These are phyloP conservation scores for Agaricus blazei DNA, from an alignment of 768 basidiomycete genomes.

Conservation along the genomic window DNA sequence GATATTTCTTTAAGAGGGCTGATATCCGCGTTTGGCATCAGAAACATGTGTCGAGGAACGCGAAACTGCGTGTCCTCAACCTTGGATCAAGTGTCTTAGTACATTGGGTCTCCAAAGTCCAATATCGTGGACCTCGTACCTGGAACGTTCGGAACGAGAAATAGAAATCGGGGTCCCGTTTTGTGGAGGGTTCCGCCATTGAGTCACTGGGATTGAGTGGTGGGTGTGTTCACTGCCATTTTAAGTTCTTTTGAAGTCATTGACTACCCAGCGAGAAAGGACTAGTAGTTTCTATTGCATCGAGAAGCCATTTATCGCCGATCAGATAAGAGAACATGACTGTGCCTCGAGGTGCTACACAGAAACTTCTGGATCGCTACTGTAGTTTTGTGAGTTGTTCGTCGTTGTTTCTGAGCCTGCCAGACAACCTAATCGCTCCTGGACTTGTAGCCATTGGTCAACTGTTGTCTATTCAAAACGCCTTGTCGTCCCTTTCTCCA, in stretches of 20 bases:
- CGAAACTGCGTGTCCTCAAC: slow-evolving; percentile 7
- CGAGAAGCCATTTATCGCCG: neutral
- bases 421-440: too few species aligned
- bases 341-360: slow-evolving; percentile 2
- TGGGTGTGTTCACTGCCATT: too few species aligned
- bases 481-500: too few species aligned
- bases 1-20: neutral
- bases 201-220: neutral
- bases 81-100: neutral
- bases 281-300: neutral
- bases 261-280: neutral
- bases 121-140: neutral
- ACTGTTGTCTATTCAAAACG: too few species aligned
- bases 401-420: too few species aligned
- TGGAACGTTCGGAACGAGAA: slow-evolving; percentile 10
- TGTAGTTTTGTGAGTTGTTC: too few species aligned
- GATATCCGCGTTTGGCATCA: slow-evolving; percentile 6
- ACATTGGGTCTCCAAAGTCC: neutral
- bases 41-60: slow-evolving; percentile 6
- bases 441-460: too few species aligned
- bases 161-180: slow-evolving; percentile 4
- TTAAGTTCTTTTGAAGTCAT: too few species aligned
- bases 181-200: neutral
- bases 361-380: neutral
- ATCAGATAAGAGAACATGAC: neutral